Percentiles rank a stretch among this genome's conserved stretches.
Conservation (phyloP, 257 asterid genomes). For the Thymus quinquecostatus region DNA sequence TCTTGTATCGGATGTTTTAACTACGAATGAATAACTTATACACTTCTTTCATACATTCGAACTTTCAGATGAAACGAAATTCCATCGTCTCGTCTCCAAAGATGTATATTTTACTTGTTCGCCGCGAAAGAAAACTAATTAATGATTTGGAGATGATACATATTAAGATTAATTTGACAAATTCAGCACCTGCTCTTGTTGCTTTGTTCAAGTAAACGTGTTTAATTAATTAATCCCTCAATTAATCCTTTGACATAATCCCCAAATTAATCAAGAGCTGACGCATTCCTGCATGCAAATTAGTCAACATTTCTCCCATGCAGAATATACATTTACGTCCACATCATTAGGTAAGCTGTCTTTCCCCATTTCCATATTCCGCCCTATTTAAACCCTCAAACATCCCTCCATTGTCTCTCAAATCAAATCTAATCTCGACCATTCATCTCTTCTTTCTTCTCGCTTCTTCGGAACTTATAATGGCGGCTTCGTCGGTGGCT, state of each 20-base stretch:
- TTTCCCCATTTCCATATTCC: not conserved
- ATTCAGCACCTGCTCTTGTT: conserved; percentile 30
- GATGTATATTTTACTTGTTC: too few species aligned
- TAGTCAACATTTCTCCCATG: conserved; percentile 20
- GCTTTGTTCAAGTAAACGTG: conserved; percentile 9
- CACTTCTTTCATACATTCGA: too few species aligned
- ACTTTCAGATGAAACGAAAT: too few species aligned
- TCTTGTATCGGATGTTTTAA: too few species aligned
- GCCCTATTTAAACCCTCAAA: not conserved
- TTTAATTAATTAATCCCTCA: not conserved
- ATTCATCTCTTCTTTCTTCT: not conserved
- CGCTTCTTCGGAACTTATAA: not conserved
- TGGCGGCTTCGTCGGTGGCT: conserved; percentile 10
- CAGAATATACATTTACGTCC: conserved; percentile 13
- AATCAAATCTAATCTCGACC: not conserved
- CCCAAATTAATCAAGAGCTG: not conserved
- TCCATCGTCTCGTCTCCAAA: too few species aligned
- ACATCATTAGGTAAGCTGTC: conserved; percentile 40
- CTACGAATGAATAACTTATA: too few species aligned
- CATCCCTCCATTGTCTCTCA: not conserved
- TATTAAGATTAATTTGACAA: conserved; percentile 18
- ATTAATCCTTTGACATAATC: conserved; percentile 6
- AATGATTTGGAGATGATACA: not conserved
- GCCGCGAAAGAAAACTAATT: not conserved
- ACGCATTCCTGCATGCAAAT: conserved; percentile 14